A percentile compares a stretch with the other conserved stretches of the same genome.
Conservation (phyloP, 1,284 basidiomycete genomes). For the Stereum hirsutum region DNA sequence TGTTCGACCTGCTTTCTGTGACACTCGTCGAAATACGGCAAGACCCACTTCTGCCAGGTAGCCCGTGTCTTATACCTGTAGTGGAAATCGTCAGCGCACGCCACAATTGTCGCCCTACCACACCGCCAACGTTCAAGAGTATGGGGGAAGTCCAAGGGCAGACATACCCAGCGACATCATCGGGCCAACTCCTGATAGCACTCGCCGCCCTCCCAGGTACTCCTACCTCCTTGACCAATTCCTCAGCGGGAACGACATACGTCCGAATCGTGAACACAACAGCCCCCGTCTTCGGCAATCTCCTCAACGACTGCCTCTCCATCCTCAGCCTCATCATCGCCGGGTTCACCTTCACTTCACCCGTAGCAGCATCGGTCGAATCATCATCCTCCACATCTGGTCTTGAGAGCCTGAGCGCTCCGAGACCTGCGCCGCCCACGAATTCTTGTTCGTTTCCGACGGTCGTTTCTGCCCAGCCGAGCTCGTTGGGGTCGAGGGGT, state of each 20-base stretch:
- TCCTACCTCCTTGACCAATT: conserved; percentile 51
- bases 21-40: conserved; percentile 38
- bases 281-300: conserved; percentile 60
- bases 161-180: conserved; percentile 7
- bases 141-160: neutral
- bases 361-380: neutral
- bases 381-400: neutral
- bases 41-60: conserved; percentile 35
- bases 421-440: conserved; percentile 21
- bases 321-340: conserved; percentile 51
- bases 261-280: conserved; percentile 75
- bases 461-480: conserved; percentile 57
- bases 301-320: conserved; percentile 67
- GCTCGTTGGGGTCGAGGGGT: conserved; percentile 46
- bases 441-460: conserved; percentile 58
- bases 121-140: neutral
- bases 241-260: conserved; percentile 54
- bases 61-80: conserved; percentile 49
- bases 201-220: conserved; percentile 60
- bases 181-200: conserved; percentile 34
- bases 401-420: neutral
- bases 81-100: neutral
- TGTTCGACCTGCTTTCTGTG: conserved; percentile 28
- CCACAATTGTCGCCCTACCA: neutral
- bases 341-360: conserved; percentile 6